Base-by-base conservation (phyloP, 2,329 filamentous ascomycete genomes). In the Thielaviopsis punctulata region DNA sequence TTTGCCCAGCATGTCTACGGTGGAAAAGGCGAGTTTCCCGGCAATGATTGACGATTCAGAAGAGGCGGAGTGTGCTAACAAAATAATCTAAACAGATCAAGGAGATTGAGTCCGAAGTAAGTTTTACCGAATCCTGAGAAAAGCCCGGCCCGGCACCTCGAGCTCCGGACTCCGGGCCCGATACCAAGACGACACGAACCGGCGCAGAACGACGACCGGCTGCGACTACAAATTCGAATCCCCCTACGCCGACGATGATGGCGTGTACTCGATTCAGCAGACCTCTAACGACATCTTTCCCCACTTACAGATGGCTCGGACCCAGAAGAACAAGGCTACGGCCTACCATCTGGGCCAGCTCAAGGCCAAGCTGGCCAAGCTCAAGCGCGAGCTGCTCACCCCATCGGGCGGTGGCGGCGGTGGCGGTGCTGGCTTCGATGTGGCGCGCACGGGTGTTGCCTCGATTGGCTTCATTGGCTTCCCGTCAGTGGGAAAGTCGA, bases 391-490 rank as follows among this genome's bases (percentile, higher is more conserved):
- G 69, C 80, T 98, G 48, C 76, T 98, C 59, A 95, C 86, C 43
- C 92, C 92, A 19, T 75, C 80, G 41, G 75, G 86, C 48, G 85
- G 89, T 48, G 87, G 89, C 53, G 89, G 90, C 52, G 89, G 85
- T 53, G 88, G 80, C 57, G 86, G 85, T 65, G 72, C 84, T 56
- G 92, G 92, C 54, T 98, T 98, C 73, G 92, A 98, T 72, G 92
- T 98, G 58, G 92, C 92, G 56, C 83, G 92, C 67, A 98, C 92
- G 49, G 92, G 92, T 73, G 92, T 96, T 58, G 92, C 92, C 58
- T 94, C 86, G 73, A 81, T 98, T 62, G 90, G 90, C 44, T 96
- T 96, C 69, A 95, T 96, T 64, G 92, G 92, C 27, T 98, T 98
- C 63, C 92, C 92, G 1, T 98, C 92, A 1, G 92, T 98, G 57